Evolutionary conservation across 148 eudicot species (phyloP).

Genomic region (Nepenthes mirabilis): DNA sequence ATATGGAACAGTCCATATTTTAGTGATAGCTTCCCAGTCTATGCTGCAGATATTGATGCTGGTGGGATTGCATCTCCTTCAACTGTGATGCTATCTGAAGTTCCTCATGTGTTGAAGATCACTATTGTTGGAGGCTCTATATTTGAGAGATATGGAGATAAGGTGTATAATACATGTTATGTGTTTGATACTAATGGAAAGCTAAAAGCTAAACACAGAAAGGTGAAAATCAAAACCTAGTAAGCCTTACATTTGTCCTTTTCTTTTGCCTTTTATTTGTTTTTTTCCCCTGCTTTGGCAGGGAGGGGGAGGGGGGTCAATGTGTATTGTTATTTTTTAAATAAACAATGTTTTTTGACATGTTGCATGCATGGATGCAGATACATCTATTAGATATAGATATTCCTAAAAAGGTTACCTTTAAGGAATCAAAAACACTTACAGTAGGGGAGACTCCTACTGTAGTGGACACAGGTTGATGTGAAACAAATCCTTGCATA

Average conservation of each 20-base stretch:
- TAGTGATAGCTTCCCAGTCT: slow-evolving; percentile 71
- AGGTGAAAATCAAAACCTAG: slow-evolving; percentile 27
- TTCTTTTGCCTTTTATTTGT: neutral
- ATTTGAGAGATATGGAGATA: slow-evolving; percentile 73
- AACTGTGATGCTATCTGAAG: slow-evolving; percentile 85
- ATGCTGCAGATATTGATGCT: slow-evolving; percentile 88
- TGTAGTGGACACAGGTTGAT: slow-evolving; percentile 75
- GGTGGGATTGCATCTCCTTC: slow-evolving; percentile 79
- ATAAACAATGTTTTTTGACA: slow-evolving; percentile 1
- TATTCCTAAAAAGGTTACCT: slow-evolving; percentile 73
- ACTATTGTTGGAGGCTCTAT: slow-evolving; percentile 93
- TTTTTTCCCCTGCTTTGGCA: neutral
- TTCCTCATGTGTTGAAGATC: slow-evolving; percentile 43
- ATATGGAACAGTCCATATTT: slow-evolving; percentile 96
- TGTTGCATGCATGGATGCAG: slow-evolving; percentile 18
- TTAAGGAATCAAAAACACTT: slow-evolving; percentile 60
- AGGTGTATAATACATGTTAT: slow-evolving; percentile 78
- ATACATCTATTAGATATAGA: slow-evolving; percentile 84
- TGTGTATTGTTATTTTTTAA: neutral
- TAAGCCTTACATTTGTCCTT: neutral
- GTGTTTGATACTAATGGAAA: slow-evolving; percentile 69
- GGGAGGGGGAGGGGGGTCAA: neutral
- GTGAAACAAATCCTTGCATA: no score
- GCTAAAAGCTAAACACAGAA: slow-evolving; percentile 76
- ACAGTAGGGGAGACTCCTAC: slow-evolving; percentile 79